phyloP scores from a whole-genome alignment of 306 rosid species.

The Prunus dulcis region DNA sequence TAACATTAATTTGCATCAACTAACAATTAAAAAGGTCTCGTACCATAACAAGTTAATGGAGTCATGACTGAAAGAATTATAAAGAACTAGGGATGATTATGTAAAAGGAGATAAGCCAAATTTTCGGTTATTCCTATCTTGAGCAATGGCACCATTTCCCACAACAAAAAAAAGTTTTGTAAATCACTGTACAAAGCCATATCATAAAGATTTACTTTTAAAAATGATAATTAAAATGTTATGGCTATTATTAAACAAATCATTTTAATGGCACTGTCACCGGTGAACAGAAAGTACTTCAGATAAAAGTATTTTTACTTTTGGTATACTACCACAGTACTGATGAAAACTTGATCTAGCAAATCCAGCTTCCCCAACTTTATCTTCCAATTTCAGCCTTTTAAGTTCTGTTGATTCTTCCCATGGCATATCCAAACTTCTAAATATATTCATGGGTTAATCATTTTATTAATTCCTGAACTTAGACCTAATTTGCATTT shows the following conservation, averaged over 20 bases:
- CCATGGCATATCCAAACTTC: background rate
- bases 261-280: background rate
- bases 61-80: background rate
- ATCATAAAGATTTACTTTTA: background rate
- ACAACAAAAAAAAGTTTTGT: background rate
- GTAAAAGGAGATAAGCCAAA: background rate
- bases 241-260: background rate
- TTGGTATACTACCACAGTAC: background rate
- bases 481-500: no score
- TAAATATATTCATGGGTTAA: background rate
- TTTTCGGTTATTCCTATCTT: background rate
- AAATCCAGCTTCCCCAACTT: background rate
- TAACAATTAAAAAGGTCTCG: background rate
- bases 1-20: conserved; percentile 4
- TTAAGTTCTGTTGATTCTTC: background rate
- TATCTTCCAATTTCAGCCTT: background rate
- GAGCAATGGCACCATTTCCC: background rate
- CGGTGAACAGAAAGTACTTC: no score
- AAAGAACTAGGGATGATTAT: background rate
- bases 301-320: background rate
- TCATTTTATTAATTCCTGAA: no score
- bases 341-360: background rate
- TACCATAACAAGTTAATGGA: background rate
- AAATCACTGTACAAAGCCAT: background rate
- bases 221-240: background rate